phyloP scores from a whole-genome alignment of 768 basidiomycete genomes.

The Amanita rubescens region DNA sequence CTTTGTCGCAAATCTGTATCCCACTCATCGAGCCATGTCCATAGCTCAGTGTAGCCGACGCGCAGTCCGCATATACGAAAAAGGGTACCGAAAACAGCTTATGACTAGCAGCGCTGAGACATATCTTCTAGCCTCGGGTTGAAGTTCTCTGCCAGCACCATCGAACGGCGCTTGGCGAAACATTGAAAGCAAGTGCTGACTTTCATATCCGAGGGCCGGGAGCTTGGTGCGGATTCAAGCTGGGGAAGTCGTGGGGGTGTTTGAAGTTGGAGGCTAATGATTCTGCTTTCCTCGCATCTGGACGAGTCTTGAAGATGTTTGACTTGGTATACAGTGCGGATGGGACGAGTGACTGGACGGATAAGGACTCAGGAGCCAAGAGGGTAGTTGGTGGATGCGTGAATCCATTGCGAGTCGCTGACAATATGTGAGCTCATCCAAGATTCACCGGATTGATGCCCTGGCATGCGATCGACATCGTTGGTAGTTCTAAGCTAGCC shows the following conservation, averaged over 20 bases:
- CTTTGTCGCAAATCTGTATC: conserved; percentile 21
- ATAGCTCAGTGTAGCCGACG: conserved; percentile 64
- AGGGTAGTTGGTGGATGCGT: conserved; percentile 63
- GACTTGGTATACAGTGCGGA: conserved; percentile 68
- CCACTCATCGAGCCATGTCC: conserved; percentile 47
- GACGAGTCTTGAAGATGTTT: conserved; percentile 64
- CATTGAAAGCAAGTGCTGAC: conserved; percentile 80
- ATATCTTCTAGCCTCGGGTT: conserved; percentile 85
- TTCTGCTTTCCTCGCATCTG: conserved; percentile 55
- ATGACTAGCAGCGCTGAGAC: conserved; percentile 76
- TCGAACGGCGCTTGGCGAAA: conserved; percentile 72
- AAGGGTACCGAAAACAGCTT: conserved; percentile 85
- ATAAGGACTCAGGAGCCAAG: conserved; percentile 50
- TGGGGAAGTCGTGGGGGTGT: neutral
- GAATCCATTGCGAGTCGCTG: too few relatives aligned
- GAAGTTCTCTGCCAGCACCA: conserved; percentile 73
- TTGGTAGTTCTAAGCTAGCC: too few relatives aligned
- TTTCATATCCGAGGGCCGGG: conserved; percentile 71
- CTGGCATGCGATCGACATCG: too few relatives aligned
- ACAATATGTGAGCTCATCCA: too few relatives aligned
- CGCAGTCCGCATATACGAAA: conserved; percentile 58
- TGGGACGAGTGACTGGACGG: conserved; percentile 59
- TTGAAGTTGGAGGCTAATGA: conserved; percentile 46
- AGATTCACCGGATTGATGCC: too few relatives aligned
- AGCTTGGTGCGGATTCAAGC: too few relatives aligned